phyloP scores from a whole-genome alignment of 148 eudicot genomes.

The Diospyros kaki region DNA sequence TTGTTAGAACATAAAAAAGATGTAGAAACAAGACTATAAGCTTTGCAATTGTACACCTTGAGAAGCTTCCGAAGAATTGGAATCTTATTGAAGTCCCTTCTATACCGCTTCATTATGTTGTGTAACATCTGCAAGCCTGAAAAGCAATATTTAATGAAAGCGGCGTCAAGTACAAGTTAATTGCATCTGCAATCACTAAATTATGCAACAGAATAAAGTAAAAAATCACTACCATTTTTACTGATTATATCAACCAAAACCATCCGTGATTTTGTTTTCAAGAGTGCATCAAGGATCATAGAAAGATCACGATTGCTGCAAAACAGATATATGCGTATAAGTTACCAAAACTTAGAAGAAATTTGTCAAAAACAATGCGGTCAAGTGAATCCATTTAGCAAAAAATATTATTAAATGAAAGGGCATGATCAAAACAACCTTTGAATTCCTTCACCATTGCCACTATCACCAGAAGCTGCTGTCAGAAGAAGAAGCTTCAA shows the following conservation, averaged over 20 bases:
- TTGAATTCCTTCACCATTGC: constrained; percentile 79
- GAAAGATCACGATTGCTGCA: constrained; percentile 95
- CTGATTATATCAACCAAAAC: constrained; percentile 79
- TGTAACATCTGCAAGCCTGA: constrained; percentile 96
- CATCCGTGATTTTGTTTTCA: constrained; percentile 79
- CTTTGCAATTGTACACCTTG: constrained; percentile 40
- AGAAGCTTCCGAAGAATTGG: constrained; percentile 94
- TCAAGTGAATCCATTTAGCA: neutral
- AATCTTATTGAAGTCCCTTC: constrained; percentile 69
- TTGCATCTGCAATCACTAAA: neutral
- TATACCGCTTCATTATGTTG: constrained; percentile 79
- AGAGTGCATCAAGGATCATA: constrained; percentile 88
- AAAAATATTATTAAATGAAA: constrained; percentile 9
- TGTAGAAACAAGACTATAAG: neutral
- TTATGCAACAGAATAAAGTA: neutral
- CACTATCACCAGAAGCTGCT: constrained; percentile 79
- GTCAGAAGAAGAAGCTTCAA: constrained; percentile 82
- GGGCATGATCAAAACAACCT: constrained; percentile 43
- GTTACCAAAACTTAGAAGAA: neutral
- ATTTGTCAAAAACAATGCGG: neutral
- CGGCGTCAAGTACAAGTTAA: neutral
- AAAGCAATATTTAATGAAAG: constrained; percentile 8
- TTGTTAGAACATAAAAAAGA: neutral
- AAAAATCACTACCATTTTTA: constrained; percentile 66
- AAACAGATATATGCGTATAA: constrained; percentile 4